Conservation (phyloP, 345 rosid genomes). For the Acer campestre region DNA sequence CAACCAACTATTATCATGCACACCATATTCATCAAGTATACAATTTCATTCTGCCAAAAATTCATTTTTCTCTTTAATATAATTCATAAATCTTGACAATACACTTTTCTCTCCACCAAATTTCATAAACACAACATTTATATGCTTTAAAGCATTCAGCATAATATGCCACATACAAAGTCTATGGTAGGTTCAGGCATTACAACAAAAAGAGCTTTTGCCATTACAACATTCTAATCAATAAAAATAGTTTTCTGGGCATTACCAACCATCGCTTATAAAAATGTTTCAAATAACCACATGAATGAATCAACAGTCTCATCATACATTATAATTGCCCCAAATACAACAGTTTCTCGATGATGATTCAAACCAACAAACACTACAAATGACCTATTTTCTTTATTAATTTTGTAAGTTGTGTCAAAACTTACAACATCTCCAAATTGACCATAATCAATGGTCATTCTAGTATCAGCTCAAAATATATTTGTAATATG, state of each 20-base stretch:
- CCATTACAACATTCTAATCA: not conserved
- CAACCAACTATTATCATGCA: not conserved
- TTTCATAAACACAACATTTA: not conserved
- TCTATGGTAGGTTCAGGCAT: not conserved
- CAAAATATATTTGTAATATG: too few relatives aligned
- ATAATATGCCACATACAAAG: constrained; percentile 10
- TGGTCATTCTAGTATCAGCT: too few relatives aligned
- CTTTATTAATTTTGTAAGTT: not conserved
- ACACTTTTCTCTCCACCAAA: not conserved
- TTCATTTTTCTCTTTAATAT: not conserved
- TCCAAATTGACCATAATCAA: not conserved
- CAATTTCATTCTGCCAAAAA: not conserved
- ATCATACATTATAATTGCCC: not conserved
- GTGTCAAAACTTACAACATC: constrained; percentile 4
- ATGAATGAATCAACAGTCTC: not conserved
- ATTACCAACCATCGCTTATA: not conserved
- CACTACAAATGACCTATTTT: not conserved
- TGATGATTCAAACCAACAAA: constrained; percentile 17
- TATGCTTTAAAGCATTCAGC: not conserved
- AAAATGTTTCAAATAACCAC: constrained; percentile 5
- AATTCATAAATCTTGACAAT: not conserved
- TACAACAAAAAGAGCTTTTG: not conserved
- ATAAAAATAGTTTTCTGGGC: not conserved
- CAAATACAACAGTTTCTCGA: not conserved
- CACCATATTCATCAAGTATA: not conserved